Percentiles rank a stretch among this genome's conserved stretches.
Conservation (phyloP, 1,284 basidiomycete genomes). For the Heliocybe sulcata region DNA sequence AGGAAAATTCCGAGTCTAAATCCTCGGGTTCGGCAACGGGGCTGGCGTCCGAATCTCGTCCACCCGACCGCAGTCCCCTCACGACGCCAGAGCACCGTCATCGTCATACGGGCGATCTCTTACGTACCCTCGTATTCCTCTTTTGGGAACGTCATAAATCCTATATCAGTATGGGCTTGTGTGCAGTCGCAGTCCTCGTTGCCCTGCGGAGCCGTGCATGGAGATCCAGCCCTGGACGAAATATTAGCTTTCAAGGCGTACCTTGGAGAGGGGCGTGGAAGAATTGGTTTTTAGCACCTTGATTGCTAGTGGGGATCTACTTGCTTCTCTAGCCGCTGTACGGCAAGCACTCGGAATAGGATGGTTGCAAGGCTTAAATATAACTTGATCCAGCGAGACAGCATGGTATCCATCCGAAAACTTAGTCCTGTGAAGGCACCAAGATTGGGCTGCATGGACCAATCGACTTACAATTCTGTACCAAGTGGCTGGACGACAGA, state of each 20-base stretch:
- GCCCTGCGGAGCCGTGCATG: conserved; percentile 8
- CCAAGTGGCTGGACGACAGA: not conserved
- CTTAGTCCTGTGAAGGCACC: too few species aligned
- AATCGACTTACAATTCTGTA: too few species aligned
- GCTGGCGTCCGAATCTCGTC: conserved; percentile 27
- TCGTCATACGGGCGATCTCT: conserved; percentile 63
- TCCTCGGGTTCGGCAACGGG: conserved; percentile 49
- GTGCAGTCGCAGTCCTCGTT: conserved; percentile 17
- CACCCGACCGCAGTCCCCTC: conserved; percentile 23
- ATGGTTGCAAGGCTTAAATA: too few species aligned
- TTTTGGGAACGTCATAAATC: conserved; percentile 60
- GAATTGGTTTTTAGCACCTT: not conserved
- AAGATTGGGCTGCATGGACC: too few species aligned
- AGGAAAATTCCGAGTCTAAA: not conserved
- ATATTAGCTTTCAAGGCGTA: not conserved
- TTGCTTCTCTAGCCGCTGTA: not conserved
- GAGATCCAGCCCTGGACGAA: not conserved
- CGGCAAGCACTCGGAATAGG: not conserved
- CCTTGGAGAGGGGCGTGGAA: not conserved
- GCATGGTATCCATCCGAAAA: too few species aligned
- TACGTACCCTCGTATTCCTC: conserved; percentile 54
- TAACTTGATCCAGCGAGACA: too few species aligned
- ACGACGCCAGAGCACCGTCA: conserved; percentile 43
- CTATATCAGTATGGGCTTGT: conserved; percentile 25
- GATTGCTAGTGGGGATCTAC: not conserved